Evolutionary conservation across 805 yeast species (phyloP).

Genomic region (Candida fluviatilis): DNA sequence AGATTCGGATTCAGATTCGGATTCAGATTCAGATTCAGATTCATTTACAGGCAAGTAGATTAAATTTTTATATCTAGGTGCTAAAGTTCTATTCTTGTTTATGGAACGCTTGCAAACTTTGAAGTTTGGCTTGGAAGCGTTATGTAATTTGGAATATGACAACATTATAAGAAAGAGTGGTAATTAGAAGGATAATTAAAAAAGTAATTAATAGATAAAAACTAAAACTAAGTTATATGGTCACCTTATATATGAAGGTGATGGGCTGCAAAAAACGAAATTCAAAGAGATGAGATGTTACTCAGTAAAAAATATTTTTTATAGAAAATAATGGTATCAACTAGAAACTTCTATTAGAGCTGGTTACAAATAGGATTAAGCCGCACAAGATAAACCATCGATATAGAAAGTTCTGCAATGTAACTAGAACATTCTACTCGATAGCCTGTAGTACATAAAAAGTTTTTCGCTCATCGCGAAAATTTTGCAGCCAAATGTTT

Average conservation of each 20-base stretch:
- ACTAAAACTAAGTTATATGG: not conserved
- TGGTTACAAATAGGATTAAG: too few relatives aligned
- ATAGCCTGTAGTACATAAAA: too few relatives aligned
- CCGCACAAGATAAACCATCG: too few relatives aligned
- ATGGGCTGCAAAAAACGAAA: too few relatives aligned
- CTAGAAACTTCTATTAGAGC: not conserved
- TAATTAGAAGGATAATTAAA: not conserved
- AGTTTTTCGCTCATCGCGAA: not conserved
- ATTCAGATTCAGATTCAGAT: not conserved
- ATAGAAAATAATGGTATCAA: not conserved
- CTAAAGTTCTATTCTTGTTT: not conserved
- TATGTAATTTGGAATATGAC: not conserved
- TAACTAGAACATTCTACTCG: not conserved
- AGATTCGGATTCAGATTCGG: slow-evolving; percentile 1
- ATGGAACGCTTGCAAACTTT: not conserved
- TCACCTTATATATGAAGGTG: not conserved
- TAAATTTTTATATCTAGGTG: not conserved
- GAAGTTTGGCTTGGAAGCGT: not conserved
- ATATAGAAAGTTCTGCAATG: not conserved
- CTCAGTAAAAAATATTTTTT: too few relatives aligned
- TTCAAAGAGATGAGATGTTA: not conserved
- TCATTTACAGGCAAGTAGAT: not conserved
- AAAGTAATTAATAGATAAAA: not conserved
- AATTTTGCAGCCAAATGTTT: too few relatives aligned
- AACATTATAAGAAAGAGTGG: not conserved